These are phyloP conservation scores for Lentinula novae-zelandiae DNA, from an alignment of 1,284 basidiomycete species.

Conservation along the genomic window DNA sequence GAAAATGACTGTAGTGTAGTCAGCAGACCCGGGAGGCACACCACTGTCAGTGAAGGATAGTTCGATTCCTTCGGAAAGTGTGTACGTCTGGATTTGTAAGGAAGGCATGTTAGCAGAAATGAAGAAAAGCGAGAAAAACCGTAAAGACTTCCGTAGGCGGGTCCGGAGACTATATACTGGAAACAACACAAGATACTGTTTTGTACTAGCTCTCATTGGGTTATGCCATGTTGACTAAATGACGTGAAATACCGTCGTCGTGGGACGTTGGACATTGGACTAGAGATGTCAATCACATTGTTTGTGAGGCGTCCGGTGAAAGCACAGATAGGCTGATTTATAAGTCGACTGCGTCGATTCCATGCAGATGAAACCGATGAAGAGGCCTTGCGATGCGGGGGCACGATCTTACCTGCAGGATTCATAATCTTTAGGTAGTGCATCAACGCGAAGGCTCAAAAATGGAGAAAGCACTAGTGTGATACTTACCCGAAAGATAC, in stretches of 20 bases:
- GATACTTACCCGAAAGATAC: no score
- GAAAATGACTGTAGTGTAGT: slow-evolving; percentile 11
- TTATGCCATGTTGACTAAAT: neutral
- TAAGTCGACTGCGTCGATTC: no score
- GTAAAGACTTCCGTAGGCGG: neutral
- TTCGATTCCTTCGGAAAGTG: slow-evolving; percentile 4
- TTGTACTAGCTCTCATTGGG: neutral
- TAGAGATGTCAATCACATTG: no score
- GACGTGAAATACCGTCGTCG: neutral
- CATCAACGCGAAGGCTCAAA: no score
- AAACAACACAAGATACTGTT: neutral
- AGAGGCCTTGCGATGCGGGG: no score
- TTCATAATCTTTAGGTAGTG: no score
- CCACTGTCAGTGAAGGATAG: slow-evolving; percentile 19
- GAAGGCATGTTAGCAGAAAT: neutral
- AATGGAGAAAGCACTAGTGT: no score
- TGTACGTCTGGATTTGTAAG: neutral
- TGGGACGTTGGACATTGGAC: neutral
- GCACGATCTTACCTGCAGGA: no score
- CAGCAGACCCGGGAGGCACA: slow-evolving; percentile 9
- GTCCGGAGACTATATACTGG: neutral
- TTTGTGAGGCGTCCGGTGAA: no score
- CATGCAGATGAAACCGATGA: no score
- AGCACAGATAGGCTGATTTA: no score
- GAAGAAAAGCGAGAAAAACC: neutral